Evolutionary conservation across 164 flowering plant species (phyloP).

Genomic region (Nelumbo lutea): DNA sequence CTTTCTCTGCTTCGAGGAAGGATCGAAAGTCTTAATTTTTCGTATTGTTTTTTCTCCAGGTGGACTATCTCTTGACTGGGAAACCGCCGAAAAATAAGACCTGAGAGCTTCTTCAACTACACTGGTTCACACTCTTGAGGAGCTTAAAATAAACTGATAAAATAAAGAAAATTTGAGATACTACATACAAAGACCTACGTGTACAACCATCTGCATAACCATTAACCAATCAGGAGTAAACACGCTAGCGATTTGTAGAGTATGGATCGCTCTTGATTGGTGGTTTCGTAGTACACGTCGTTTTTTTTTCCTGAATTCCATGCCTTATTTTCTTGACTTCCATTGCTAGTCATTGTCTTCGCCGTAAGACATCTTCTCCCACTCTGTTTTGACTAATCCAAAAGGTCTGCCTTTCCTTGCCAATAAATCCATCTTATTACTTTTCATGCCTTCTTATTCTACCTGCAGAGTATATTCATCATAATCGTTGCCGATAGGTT

Average conservation of each 20-base stretch:
- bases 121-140: not conserved
- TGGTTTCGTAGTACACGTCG: constrained; percentile 3
- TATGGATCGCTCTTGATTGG: not conserved
- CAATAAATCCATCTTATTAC: not conserved
- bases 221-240: too few relatives aligned
- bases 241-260: too few relatives aligned
- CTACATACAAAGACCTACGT: too few relatives aligned
- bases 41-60: too few relatives aligned
- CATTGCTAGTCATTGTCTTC: constrained; percentile 30
- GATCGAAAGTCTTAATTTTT: too few relatives aligned
- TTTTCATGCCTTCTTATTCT: not conserved
- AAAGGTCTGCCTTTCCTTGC: constrained; percentile 10
- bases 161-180: constrained; percentile 5
- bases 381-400: constrained; percentile 14
- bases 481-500: not conserved
- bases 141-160: too few relatives aligned
- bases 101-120: not conserved
- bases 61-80: too few relatives aligned
- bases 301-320: not conserved
- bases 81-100: not conserved
- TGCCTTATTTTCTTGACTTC: constrained; percentile 18
- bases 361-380: constrained; percentile 14
- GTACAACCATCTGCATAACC: too few relatives aligned
- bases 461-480: too few relatives aligned
- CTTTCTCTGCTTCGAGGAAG: too few relatives aligned